Evolutionary conservation across 2,329 filamentous ascomycete species (phyloP).

Genomic region (Lithohypha guttulata): DNA sequence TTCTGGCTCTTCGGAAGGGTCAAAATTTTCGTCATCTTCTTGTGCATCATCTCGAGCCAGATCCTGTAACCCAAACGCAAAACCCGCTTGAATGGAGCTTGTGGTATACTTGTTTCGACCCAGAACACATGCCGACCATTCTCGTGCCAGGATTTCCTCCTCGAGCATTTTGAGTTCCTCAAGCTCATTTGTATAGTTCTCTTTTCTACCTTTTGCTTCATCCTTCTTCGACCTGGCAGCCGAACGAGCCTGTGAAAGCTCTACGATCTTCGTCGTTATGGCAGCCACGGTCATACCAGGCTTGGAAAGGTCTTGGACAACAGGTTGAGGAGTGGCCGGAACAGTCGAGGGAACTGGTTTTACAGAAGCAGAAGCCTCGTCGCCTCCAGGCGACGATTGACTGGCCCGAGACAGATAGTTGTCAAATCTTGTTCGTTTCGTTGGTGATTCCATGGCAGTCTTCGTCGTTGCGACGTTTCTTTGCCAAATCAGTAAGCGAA

Average conservation of each 20-base stretch:
- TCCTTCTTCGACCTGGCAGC: slow-evolving; percentile 29
- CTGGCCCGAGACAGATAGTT: no score
- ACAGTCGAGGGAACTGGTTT: no score
- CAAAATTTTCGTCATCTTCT: slow-evolving; percentile 41
- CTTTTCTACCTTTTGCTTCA: slow-evolving; percentile 27
- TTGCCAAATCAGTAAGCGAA: no score
- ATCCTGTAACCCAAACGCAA: slow-evolving; percentile 49
- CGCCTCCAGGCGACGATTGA: no score
- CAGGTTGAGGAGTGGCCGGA: not conserved
- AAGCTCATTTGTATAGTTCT: slow-evolving; percentile 26
- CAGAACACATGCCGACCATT: slow-evolving; percentile 35
- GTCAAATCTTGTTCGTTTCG: no score
- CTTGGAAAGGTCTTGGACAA: not conserved
- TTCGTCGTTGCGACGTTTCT: no score
- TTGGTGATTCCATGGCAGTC: no score
- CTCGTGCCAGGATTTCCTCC: slow-evolving; percentile 23
- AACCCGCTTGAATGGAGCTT: slow-evolving; percentile 46
- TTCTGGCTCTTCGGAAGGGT: slow-evolving; percentile 44
- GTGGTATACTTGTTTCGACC: slow-evolving; percentile 48
- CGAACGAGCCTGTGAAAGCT: slow-evolving; percentile 35
- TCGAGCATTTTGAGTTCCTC: slow-evolving; percentile 25
- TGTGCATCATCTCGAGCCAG: slow-evolving; percentile 47
- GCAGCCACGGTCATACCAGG: slow-evolving; percentile 3
- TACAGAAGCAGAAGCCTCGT: no score
- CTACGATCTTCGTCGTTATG: slow-evolving; percentile 23